Base-by-base conservation (phyloP, 768 basidiomycete species). In the Tricholomella constricta region DNA sequence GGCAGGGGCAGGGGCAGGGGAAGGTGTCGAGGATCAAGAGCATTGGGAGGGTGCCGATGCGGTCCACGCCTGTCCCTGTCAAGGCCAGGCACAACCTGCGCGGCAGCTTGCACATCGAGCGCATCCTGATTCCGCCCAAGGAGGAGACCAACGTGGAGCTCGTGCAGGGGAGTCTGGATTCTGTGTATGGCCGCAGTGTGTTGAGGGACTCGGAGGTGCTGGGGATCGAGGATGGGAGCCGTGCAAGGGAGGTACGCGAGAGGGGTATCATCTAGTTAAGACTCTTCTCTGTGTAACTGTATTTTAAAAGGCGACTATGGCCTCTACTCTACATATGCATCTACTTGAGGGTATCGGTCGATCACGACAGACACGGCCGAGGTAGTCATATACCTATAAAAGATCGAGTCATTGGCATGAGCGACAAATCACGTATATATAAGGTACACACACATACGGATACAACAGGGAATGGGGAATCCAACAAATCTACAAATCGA, bases 11-110 rank as follows among this genome's bases (percentile, higher is more conserved):
- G 29, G 29, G 29, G 46, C 55, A 49, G 36, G 36, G 45, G 10
- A 60, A 54, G 10, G 22, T 62, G 10, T 42, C 62, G 15, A 67
- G 71, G 46, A 69, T 78, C 51, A 78, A 72, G 67, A 77, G 68
- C 49, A 63, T 74, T 31, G 77, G 78, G 2, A 72, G 57, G 37
- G 75, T 65, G 37, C 73, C 74, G 2, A 65, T 64, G 48, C 66
- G 65, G 51, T 58, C 37, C 2, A 76, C 72, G 23, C 78, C 73
- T 6, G 56, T 61, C 7, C 70, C 72, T 17, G 64, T 65, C 6
- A 65, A 36, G 10, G 52, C 57, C n/a, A 54, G 54, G 10, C 56
- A 58, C 45, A 43, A 58, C 45, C 41, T 61, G n/a, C 63, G 65
- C n/a, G 64, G 54, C 4, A 72, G 73, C 56, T 54, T 72, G 48